Conservation (phyloP, 345 rosid species). For the Heritiera fomes region DNA sequence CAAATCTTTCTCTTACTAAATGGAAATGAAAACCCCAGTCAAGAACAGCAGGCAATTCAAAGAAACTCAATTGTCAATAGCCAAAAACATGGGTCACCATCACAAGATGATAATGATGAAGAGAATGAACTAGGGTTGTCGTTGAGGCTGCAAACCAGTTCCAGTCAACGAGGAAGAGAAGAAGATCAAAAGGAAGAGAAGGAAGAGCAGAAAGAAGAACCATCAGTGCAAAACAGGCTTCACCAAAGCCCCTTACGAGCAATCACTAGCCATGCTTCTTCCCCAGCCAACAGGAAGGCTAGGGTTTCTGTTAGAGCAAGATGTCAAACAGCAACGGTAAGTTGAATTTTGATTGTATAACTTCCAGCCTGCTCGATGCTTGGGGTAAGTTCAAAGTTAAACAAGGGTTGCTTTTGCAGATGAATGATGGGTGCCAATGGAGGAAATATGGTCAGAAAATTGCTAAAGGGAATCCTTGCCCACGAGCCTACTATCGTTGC, state of each 20-base stretch:
- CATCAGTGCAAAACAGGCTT: conserved; percentile 25
- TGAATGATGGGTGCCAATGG: conserved; percentile 98
- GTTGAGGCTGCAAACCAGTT: conserved; percentile 36
- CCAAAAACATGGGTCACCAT: not conserved
- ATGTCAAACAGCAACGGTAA: conserved; percentile 81
- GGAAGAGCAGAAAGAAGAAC: conserved; percentile 7
- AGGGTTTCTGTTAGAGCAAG: conserved; percentile 92
- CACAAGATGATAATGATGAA: not conserved
- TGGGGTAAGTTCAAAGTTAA: not conserved
- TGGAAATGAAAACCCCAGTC: conserved; percentile 17
- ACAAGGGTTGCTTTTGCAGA: conserved; percentile 34
- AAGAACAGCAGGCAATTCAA: conserved; percentile 22
- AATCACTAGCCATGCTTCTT: conserved; percentile 34
- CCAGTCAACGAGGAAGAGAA: conserved; percentile 4
- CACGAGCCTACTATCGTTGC: conserved; percentile 91
- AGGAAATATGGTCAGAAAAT: conserved; percentile 95
- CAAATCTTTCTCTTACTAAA: conserved; percentile 36
- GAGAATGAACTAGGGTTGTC: conserved; percentile 51
- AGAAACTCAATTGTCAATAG: conserved; percentile 4
- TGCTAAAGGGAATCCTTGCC: conserved; percentile 90
- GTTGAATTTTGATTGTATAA: not conserved
- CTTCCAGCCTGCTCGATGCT: not conserved
- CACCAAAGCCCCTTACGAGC: conserved; percentile 37
- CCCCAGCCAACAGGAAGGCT: conserved; percentile 56
- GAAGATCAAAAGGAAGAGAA: conserved; percentile 18